Evolutionary conservation across 2,329 filamentous ascomycete species (phyloP).

Genomic region (Rhynchosporium agropyri): DNA sequence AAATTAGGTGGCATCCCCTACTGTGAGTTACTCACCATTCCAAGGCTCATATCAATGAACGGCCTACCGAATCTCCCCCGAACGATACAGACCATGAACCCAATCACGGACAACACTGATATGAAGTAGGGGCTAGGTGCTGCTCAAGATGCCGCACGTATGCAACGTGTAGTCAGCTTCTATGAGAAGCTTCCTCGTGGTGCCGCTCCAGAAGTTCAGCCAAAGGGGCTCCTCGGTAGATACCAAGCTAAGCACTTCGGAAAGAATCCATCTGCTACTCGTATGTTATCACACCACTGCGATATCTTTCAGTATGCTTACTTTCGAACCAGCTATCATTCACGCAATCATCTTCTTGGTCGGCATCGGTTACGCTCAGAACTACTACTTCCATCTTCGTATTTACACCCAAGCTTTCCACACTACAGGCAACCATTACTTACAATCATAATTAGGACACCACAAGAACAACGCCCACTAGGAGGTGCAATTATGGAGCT

Average conservation of each 20-base stretch:
- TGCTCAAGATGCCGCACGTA: slow-evolving; percentile 92
- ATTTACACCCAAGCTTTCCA: slow-evolving; percentile 49
- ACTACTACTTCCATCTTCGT: slow-evolving; percentile 99
- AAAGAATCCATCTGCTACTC: slow-evolving; percentile 85
- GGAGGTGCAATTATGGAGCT: slow-evolving; percentile 36
- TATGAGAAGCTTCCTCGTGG: slow-evolving; percentile 98
- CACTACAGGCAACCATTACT: not conserved
- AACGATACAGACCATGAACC: slow-evolving; percentile 1
- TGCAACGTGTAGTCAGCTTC: slow-evolving; percentile 98
- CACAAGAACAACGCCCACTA: slow-evolving; percentile 99
- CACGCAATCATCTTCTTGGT: slow-evolving; percentile 81
- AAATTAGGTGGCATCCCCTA: slow-evolving; percentile 43
- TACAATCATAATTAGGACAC: slow-evolving; percentile 67
- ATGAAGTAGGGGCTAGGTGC: slow-evolving; percentile 81
- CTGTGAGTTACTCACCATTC: slow-evolving; percentile 36
- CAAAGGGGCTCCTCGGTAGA: slow-evolving; percentile 79
- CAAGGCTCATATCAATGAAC: not conserved
- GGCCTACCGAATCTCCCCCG: not conserved
- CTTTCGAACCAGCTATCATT: slow-evolving; percentile 68
- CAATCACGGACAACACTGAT: slow-evolving; percentile 41
- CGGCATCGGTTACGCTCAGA: slow-evolving; percentile 87
- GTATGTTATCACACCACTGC: slow-evolving; percentile 60
- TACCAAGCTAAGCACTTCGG: slow-evolving; percentile 95
- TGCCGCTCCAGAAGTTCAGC: slow-evolving; percentile 78
- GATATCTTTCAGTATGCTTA: slow-evolving; percentile 35